phyloP scores from a whole-genome alignment of 345 rosid species.

The Aquilaria yunnanensis region DNA sequence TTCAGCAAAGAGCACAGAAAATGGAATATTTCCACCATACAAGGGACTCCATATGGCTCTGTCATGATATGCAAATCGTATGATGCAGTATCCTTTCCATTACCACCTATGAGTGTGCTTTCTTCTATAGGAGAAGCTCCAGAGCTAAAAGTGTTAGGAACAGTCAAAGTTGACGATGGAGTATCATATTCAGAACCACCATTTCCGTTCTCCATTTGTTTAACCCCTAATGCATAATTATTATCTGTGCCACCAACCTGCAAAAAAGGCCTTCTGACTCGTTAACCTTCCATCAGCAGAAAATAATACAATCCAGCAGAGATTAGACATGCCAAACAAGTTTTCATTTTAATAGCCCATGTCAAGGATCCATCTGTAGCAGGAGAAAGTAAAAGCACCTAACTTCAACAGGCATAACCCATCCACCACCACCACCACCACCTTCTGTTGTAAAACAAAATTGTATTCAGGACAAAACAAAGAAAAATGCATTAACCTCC shows the following conservation, averaged over 20 bases:
- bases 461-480: no score
- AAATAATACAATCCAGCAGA: no score
- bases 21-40: slow-evolving; percentile 98
- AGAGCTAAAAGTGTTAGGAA: slow-evolving; percentile 22
- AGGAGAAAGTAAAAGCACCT: no score
- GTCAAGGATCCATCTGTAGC: no score
- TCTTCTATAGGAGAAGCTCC: slow-evolving; percentile 62
- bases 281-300: no score
- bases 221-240: slow-evolving; percentile 70
- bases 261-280: slow-evolving; percentile 9
- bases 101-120: slow-evolving; percentile 41
- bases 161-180: slow-evolving; percentile 46
- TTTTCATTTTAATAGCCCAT: no score
- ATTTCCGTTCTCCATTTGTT: slow-evolving; percentile 69
- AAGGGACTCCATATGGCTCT: slow-evolving; percentile 91
- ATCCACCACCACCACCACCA: no score
- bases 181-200: slow-evolving; percentile 60
- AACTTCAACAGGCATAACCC: no score
- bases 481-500: no score
- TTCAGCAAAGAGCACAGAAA: slow-evolving; percentile 78
- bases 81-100: slow-evolving; percentile 58
- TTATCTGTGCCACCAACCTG: slow-evolving; percentile 69
- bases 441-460: no score
- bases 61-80: slow-evolving; percentile 76
- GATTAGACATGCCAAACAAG: no score